Conservation (phyloP, 2,329 filamentous ascomycete genomes). For the Paecilomyces sp. region DNA sequence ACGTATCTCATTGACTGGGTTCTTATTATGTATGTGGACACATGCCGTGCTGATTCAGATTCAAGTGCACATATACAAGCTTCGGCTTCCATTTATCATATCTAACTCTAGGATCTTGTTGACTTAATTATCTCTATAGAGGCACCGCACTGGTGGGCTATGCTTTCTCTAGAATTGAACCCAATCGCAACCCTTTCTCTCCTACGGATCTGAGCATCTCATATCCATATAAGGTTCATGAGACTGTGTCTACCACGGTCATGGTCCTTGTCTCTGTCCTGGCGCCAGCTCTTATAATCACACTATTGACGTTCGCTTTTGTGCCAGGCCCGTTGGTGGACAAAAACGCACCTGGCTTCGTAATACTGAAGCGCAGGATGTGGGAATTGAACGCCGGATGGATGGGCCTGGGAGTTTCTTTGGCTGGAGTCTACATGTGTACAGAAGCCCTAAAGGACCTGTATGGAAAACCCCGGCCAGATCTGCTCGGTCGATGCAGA, state of each 20-base stretch:
- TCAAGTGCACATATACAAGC: background rate
- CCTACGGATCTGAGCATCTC: slow-evolving; percentile 70
- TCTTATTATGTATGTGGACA: slow-evolving; percentile 46
- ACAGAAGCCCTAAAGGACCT: slow-evolving; percentile 78
- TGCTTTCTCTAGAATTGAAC: slow-evolving; percentile 52
- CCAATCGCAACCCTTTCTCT: slow-evolving; percentile 65
- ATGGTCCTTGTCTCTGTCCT: slow-evolving; percentile 58
- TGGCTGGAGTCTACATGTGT: slow-evolving; percentile 68
- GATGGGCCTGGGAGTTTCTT: slow-evolving; percentile 70
- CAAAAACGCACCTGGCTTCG: slow-evolving; percentile 52
- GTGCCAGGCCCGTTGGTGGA: slow-evolving; percentile 66
- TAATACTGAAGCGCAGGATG: slow-evolving; percentile 73
- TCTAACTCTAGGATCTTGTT: slow-evolving; percentile 10
- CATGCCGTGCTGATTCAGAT: background rate
- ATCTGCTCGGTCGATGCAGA: slow-evolving; percentile 62
- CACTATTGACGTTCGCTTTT: slow-evolving; percentile 59
- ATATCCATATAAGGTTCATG: slow-evolving; percentile 62
- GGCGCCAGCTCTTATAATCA: slow-evolving; percentile 61
- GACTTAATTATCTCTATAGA: slow-evolving; percentile 24
- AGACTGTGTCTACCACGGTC: slow-evolving; percentile 63
- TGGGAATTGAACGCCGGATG: slow-evolving; percentile 87
- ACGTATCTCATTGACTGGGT: slow-evolving; percentile 73
- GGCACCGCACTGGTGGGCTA: slow-evolving; percentile 53
- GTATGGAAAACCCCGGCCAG: slow-evolving; percentile 58
- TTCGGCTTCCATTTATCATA: background rate